Conservation (phyloP, 108 stramenopile genomes). For the Skeletonema grethae region DNA sequence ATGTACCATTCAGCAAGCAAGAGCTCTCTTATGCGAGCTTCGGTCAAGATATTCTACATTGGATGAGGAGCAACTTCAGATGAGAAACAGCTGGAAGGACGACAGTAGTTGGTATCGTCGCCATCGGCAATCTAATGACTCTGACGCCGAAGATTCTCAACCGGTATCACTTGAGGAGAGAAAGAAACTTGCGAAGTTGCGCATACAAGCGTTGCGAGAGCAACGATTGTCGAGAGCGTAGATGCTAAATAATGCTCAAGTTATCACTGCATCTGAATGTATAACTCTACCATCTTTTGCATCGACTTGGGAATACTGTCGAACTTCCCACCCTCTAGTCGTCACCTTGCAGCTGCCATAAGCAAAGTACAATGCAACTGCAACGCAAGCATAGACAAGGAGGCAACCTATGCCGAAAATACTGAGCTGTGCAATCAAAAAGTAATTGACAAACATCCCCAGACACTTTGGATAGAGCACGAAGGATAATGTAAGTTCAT, state of each 20-base stretch:
- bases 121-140: conserved; percentile 48
- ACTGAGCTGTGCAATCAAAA: conserved; percentile 78
- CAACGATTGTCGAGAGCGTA: conserved; percentile 9
- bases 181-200: conserved; percentile 25
- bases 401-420: conserved; percentile 61
- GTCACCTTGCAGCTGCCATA: conserved; percentile 29
- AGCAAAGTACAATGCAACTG: conserved; percentile 54
- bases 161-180: conserved; percentile 29
- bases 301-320: conserved; percentile 28
- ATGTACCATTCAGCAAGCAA: conserved; percentile 51
- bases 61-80: conserved; percentile 47
- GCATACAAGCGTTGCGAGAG: conserved; percentile 33
- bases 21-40: conserved; percentile 56
- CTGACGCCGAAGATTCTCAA: neutral
- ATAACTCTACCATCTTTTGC: conserved; percentile 6
- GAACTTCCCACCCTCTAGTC: neutral
- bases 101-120: conserved; percentile 83
- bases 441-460: conserved; percentile 88
- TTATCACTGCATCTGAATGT: conserved; percentile 9
- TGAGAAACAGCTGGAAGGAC: conserved; percentile 38
- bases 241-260: conserved; percentile 11
- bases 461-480: conserved; percentile 20
- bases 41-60: conserved; percentile 52
- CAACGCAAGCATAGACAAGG: conserved; percentile 50
- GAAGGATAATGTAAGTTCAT: no score